Base-by-base conservation (phyloP, 2,329 filamentous ascomycete species). In the Akanthomyces muscarius region DNA sequence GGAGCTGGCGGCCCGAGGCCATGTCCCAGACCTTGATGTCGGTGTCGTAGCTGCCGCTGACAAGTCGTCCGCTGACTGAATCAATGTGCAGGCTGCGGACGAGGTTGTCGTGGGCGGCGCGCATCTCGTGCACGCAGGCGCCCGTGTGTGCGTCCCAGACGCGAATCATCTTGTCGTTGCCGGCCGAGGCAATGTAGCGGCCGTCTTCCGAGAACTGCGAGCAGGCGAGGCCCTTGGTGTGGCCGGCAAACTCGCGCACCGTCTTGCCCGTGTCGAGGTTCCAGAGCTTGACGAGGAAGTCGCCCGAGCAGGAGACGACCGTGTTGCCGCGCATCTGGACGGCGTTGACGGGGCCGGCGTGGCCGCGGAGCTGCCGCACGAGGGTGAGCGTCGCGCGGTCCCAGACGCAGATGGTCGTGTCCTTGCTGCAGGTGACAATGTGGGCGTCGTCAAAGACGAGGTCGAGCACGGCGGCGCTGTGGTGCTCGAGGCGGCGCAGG, bases 351-450 rank as follows among this genome's bases (percentile, higher is more conserved):
- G 95, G 95, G 0, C 95, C 95, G 2, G 86, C 83, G 75, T 99
- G 95, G 8, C 94, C 95, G 42, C 86, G 84, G 55, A 99, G 84
- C 70, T 91, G 89, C 70, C 90, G 91, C 54, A 96, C 76, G 53
- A 96, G 81, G 11, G 80, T 78, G 42, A 92, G 91, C 0, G 91
- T 95, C 62, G 85, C 78, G 52, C 95, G 90, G 71, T 97, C 91
- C 94, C 94, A 98, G 28, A 99, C 88, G 72, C 93, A 96, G 72
- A 99, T 96, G 66, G 85, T 93, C 47, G 89, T 87, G 76, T 99
- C 95, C 77, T 99, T 99, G 73, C 92, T 97, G 80, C 95, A 99
- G 5, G 94, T 97, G 57, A 98, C 89, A 70, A 99, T 97, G 76
- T 96, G 89, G 69, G 89, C 88, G 67, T 92, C 86, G 73, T 99